Evolutionary conservation across 176 grass and related monocot species (phyloP).

Genomic region (Zoysia pacifica): DNA sequence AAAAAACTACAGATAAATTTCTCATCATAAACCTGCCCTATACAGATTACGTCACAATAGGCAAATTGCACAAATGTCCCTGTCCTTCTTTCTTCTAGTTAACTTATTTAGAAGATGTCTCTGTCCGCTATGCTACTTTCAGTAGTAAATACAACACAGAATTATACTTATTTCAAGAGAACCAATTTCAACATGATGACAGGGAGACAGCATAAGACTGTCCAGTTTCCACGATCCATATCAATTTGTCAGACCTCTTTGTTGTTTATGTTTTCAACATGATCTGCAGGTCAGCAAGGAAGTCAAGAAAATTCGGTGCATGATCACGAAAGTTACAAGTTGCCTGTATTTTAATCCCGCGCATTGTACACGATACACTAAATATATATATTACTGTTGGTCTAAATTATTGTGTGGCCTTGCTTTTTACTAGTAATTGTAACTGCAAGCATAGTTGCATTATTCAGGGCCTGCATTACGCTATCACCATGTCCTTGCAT

Average conservation of each 20-base stretch:
- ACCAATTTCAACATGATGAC: background rate
- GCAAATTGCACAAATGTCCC: background rate
- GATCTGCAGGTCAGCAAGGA: slow-evolving; percentile 16
- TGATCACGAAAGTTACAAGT: slow-evolving; percentile 7
- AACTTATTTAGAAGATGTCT: background rate
- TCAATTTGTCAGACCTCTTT: background rate
- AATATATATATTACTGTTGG: background rate
- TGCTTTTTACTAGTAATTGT: background rate
- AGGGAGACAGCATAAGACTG: slow-evolving; percentile 4
- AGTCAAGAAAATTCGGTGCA: slow-evolving; percentile 14
- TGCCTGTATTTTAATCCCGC: background rate
- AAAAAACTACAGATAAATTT: background rate
- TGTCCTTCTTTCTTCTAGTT: background rate
- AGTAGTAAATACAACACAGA: background rate
- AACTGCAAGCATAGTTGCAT: background rate
- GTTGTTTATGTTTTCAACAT: slow-evolving; percentile 9
- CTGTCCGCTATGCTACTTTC: slow-evolving; percentile 15
- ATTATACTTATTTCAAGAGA: background rate
- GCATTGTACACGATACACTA: slow-evolving; percentile 7
- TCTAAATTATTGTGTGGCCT: background rate
- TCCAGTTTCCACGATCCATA: background rate
- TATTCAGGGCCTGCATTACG: background rate
- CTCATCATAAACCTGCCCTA: background rate
- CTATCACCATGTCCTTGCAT: background rate
- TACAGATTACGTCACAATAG: background rate